Conservation (phyloP, 345 rosid genomes). For the Eucalyptus pauciflora region DNA sequence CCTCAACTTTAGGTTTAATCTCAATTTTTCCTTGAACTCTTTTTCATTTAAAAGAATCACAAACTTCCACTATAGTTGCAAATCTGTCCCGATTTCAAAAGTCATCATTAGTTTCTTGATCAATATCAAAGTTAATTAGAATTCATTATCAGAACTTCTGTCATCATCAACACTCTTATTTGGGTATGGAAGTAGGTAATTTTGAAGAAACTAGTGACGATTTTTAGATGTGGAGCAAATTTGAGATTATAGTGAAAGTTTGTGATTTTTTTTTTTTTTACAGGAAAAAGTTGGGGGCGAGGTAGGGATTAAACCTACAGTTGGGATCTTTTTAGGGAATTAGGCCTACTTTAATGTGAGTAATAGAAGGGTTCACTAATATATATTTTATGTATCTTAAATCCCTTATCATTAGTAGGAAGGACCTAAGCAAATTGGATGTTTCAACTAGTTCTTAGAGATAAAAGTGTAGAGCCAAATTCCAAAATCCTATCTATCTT, state of each 20-base stretch:
- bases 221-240: not conserved
- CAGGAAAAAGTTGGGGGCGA: not conserved
- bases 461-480: not conserved
- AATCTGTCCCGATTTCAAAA: not conserved
- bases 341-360: not conserved
- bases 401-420: not conserved
- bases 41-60: too few relatives aligned
- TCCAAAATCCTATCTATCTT: not conserved
- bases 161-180: not conserved
- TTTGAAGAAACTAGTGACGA: not conserved
- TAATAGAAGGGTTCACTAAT: not conserved
- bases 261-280: not conserved
- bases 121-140: not conserved
- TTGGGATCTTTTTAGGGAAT: not conserved
- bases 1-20: not conserved
- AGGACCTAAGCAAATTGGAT: not conserved
- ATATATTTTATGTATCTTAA: not conserved
- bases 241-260: not conserved
- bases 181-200: not conserved
- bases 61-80: not conserved
- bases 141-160: not conserved
- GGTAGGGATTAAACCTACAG: not conserved
- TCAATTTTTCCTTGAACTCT: not conserved
- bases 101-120: not conserved
- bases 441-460: not conserved